Evolutionary conservation across 257 asterid species (phyloP), one percentile per base, ranked within the genome.

Genomic region (Pogostemon cablin): DNA sequence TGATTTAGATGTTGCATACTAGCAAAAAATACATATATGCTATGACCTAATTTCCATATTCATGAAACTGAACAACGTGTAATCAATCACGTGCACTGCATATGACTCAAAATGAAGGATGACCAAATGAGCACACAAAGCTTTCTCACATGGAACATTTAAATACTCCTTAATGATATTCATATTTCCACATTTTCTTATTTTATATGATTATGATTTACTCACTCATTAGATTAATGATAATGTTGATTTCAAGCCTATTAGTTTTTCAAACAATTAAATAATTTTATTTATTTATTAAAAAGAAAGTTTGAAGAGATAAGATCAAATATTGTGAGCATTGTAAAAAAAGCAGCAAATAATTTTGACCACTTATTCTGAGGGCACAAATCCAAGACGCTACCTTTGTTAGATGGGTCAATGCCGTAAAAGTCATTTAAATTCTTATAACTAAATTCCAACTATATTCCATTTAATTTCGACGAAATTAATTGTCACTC

Each of bases 361-460:
- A 68, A 57, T 64, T 69, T 73, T 64, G 74, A 73, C 79, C 74
- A 48, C 56, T 63, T 75, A 39, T 46, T 78, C 72, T 17, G 49
- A 73, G 66, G 67, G 48, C 65, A 60, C 75, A 73, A 78, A 64
- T 63, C 65, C 6, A 35, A 63, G 40, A 73, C 62, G 74, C 37
- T 65, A 32, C 54, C 32, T 56, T 1, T 7, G 47, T 42, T 25
- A 43, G 65, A 20, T 63, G 25, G 78, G 75, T 54, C 78, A 73
- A 68, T 69, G 55, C 74, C 41, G 44, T 43, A 69, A 42, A 70
- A 53, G 63, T 60, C 9, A 54, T 40, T 46, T 3, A 5, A 48
- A 2, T 9, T 39, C 9, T 42, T 6, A 64, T 58, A 37, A 60
- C 61, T 12, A 65, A 72, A 56, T 25, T 25, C 32, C 32, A 25